Evolutionary conservation across 495 filamentous ascomycete genomes (phyloP).

Genomic region (Hypoxylon fuscum): DNA sequence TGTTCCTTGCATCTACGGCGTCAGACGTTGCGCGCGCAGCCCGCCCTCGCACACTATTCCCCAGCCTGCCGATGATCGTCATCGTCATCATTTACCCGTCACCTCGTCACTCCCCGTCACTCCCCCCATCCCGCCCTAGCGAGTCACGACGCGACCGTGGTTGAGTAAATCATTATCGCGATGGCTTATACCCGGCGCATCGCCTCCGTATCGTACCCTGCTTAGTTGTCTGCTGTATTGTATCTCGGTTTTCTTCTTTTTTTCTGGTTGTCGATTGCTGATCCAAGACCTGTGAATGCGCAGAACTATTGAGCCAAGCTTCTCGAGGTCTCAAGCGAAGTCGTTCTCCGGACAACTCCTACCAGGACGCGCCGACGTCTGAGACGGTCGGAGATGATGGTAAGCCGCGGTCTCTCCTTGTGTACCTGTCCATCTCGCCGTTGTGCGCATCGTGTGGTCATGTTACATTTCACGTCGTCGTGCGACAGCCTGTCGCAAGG

Average conservation of each 20-base stretch:
- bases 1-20: conserved; percentile 14
- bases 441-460: conserved; percentile 42
- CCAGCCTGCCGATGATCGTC: conserved; percentile 39
- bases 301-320: conserved; percentile 51
- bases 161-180: conserved; percentile 34
- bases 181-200: conserved; percentile 36
- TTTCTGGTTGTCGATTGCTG: conserved; percentile 34
- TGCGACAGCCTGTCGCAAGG: conserved; percentile 47
- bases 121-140: conserved; percentile 25
- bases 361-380: conserved; percentile 67
- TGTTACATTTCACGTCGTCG: conserved; percentile 44
- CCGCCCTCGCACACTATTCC: conserved; percentile 1
- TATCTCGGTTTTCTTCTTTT: no score
- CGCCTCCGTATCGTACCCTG: conserved; percentile 35
- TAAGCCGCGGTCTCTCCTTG: conserved; percentile 65
- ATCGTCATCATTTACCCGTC: conserved; percentile 39
- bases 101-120: conserved; percentile 13
- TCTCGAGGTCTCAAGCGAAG: conserved; percentile 90
- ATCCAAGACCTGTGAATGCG: conserved; percentile 26
- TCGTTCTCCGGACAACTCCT: conserved; percentile 86
- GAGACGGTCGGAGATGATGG: conserved; percentile 80
- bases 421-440: conserved; percentile 48
- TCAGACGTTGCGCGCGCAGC: conserved; percentile 11
- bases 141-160: conserved; percentile 38
- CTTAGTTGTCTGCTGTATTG: conserved; percentile 37